A percentile compares a stretch with the other conserved stretches of the same genome.
phyloP scores from a whole-genome alignment of 345 rosid species.

The Noccaea bulbosa region DNA sequence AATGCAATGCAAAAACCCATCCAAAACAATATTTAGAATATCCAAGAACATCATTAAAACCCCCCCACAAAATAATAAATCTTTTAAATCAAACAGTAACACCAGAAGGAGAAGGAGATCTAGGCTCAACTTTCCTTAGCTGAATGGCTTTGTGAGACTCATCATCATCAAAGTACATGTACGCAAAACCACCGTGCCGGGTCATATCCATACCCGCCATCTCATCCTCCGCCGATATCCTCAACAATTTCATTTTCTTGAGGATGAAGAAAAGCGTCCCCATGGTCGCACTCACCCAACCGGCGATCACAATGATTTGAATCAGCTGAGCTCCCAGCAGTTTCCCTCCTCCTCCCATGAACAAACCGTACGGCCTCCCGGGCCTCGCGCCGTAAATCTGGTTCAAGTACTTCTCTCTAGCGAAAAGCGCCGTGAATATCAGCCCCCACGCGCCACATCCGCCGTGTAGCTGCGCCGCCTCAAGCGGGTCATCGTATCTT shows the following conservation, averaged over 20 bases:
- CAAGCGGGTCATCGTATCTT: conserved; percentile 65
- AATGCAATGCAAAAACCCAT: conserved; percentile 21
- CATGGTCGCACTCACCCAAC: conserved; percentile 85
- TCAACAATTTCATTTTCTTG: conserved; percentile 53
- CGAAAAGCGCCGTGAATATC: conserved; percentile 74
- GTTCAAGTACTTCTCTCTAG: conserved; percentile 49
- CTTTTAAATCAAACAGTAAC: conserved; percentile 32
- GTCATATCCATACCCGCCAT: conserved; percentile 85
- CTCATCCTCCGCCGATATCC: conserved; percentile 70
- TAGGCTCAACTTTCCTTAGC: conserved; percentile 40
- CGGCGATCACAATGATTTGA: conserved; percentile 56
- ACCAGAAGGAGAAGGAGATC: conserved; percentile 43
- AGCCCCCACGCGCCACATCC: conserved; percentile 88
- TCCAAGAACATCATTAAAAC: background rate
- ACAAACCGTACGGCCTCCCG: conserved; percentile 56
- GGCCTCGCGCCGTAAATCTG: conserved; percentile 53
- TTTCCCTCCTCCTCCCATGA: conserved; percentile 81
- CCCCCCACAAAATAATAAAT: background rate
- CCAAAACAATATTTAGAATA: conserved; percentile 11
- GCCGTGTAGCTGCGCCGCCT: conserved; percentile 80
- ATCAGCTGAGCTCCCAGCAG: conserved; percentile 71
- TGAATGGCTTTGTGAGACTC: conserved; percentile 43
- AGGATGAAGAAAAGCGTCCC: conserved; percentile 64
- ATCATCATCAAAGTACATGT: conserved; percentile 67
- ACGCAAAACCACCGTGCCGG: conserved; percentile 82